Base-by-base conservation (phyloP, 176 grass and related monocot genomes). In the Eremochloa ophiuroides region DNA sequence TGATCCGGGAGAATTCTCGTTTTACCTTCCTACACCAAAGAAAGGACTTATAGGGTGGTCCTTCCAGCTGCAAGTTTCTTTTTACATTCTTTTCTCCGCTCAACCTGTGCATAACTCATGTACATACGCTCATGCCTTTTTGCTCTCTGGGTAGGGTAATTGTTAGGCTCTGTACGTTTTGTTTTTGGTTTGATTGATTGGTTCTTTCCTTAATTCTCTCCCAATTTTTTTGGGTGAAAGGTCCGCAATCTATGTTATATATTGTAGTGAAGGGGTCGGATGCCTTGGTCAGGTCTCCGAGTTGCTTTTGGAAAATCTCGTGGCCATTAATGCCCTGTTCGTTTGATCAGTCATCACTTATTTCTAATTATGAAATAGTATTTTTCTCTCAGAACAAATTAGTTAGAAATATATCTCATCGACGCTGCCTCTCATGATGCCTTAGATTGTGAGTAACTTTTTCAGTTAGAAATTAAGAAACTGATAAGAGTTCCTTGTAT, bases 11-110 rank as follows among this genome's bases (percentile, higher is more conserved):
- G 72, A 95, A 95, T 67, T 93, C 89, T 60, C 73, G 93, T 28
- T 95, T 92, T 80, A 84, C 81, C 63, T 98, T 98, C 79, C 88
- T 95, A 84, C 84, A 88, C 59, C 88, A 89, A 87, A 91, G 93
- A 91, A 95, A 95, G 86, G 88, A 95, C 60, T 88, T 86, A 71
- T 59, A 8, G 38, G 39, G 68, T 43, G 68, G 59, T 73, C 55
- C 60, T 89, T 62, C 15, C 13, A n/a, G 31, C 44, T 47, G 20
- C 58, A 53, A 22, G 66, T 20, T 25, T 41, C 71, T 68, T n/a
- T n/a, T n/a, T n/a, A 29, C 46, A 79, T 60, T 80, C 76, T 50
- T 69, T 78, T 85, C 42, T 61, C 75, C 39, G 18, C 31, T 69
- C 82, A 69, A 61, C 65, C 64, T 85, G 87, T 94, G 93, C 82